Evolutionary conservation across 805 yeast genomes (phyloP).

Genomic region (Myxozyma sirexii): DNA sequence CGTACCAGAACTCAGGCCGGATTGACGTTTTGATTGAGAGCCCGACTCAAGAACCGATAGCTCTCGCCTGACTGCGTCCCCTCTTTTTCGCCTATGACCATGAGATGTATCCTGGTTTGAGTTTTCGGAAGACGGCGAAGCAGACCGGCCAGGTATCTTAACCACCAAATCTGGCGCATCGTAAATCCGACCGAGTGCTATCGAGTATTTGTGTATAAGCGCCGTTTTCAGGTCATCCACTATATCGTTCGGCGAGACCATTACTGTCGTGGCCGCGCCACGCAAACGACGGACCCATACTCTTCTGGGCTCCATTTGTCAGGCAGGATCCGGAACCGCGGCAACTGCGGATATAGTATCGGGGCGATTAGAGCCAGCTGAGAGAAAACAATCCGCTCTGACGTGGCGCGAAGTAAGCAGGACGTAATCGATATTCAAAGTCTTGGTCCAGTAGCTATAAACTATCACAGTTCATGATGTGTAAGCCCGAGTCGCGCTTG

Average conservation of each 20-base stretch:
- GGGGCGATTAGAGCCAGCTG: no score
- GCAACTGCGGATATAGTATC: neutral
- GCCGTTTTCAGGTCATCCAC: slow-evolving; percentile 80
- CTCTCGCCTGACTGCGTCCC: slow-evolving; percentile 22
- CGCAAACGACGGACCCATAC: slow-evolving; percentile 46
- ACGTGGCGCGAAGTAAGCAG: no score
- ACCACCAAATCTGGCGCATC: slow-evolving; percentile 67
- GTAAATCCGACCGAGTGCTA: slow-evolving; percentile 58
- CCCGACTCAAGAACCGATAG: slow-evolving; percentile 11
- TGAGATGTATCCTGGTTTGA: slow-evolving; percentile 1
- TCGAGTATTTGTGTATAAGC: slow-evolving; percentile 66
- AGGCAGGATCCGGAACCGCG: neutral
- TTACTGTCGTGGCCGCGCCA: slow-evolving; percentile 65
- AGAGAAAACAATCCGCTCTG: no score
- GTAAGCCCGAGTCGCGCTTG: no score
- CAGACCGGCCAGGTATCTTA: slow-evolving; percentile 10
- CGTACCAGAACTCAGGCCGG: neutral
- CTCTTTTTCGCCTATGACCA: slow-evolving; percentile 4
- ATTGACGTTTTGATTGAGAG: neutral
- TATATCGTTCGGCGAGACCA: slow-evolving; percentile 62
- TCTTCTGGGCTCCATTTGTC: slow-evolving; percentile 32
- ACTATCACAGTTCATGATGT: no score
- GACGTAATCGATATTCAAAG: no score
- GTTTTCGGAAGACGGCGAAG: neutral
- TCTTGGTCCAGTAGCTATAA: no score